Evolutionary conservation across 1,284 basidiomycete species (phyloP).

Genomic region (Leccinum variabile): DNA sequence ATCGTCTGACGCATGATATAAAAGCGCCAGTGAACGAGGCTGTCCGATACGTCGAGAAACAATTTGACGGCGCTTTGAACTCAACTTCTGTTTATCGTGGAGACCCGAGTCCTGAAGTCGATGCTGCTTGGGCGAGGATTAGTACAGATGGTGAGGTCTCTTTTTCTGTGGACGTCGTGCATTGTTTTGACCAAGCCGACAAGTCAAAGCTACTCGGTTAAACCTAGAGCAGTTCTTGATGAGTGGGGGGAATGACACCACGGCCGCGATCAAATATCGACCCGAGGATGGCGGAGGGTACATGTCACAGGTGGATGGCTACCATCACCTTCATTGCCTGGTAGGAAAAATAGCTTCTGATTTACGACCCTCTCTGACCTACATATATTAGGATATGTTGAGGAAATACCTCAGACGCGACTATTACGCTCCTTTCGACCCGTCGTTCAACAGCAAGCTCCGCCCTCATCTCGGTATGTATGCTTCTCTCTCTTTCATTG

Average conservation of each 20-base stretch:
- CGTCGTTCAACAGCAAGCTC: not conserved
- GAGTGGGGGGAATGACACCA: not conserved
- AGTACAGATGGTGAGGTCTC: not conserved
- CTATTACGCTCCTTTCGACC: not conserved
- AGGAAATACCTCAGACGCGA: not conserved
- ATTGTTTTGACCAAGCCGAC: not conserved
- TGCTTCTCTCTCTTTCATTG: not conserved
- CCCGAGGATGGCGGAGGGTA: constrained; percentile 8
- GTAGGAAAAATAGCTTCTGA: not conserved
- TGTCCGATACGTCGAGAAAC: constrained; percentile 4
- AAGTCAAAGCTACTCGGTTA: constrained; percentile 4
- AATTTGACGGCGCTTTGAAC: constrained; percentile 1
- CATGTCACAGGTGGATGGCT: constrained; percentile 6
- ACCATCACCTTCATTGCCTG: constrained; percentile 6
- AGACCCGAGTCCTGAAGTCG: not conserved
- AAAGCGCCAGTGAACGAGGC: constrained; percentile 3
- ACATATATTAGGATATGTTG: not conserved
- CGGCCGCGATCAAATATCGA: not conserved
- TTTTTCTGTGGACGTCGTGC: too few relatives aligned
- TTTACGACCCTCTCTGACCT: not conserved
- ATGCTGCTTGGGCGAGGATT: not conserved
- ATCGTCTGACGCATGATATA: not conserved
- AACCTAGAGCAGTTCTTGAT: constrained; percentile 2
- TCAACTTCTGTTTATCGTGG: constrained; percentile 1
- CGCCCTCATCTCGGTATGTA: constrained; percentile 4